phyloP scores from a whole-genome alignment of 2,329 filamentous ascomycete genomes.

The Fusarium cyanostomum region DNA sequence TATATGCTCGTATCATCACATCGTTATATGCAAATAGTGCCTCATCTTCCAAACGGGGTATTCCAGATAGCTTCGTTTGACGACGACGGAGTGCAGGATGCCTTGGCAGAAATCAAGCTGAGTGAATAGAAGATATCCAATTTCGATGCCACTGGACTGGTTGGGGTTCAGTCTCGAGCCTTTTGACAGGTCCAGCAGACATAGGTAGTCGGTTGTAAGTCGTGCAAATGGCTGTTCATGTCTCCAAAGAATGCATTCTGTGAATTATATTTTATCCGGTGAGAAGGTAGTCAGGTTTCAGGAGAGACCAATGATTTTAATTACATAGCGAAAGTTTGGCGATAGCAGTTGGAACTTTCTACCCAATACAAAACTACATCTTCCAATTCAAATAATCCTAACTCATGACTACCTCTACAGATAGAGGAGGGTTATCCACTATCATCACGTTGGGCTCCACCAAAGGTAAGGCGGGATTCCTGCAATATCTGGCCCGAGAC shows the following conservation, averaged over 20 bases:
- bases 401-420: not conserved
- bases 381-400: not conserved
- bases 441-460: not conserved
- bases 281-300: not conserved
- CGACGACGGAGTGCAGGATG: too few relatives aligned
- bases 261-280: not conserved
- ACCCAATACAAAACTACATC: not conserved
- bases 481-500: slow-evolving; percentile 1
- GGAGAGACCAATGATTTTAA: not conserved
- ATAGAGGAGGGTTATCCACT: not conserved
- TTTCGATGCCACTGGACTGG: too few relatives aligned
- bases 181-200: too few relatives aligned
- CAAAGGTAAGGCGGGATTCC: not conserved
- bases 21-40: not conserved
- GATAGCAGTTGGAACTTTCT: not conserved
- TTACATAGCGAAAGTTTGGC: not conserved
- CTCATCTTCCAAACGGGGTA: not conserved
- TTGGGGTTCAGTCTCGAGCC: too few relatives aligned
- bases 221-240: not conserved
- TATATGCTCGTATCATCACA: not conserved
- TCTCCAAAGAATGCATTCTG: not conserved
- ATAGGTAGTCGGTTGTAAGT: too few relatives aligned
- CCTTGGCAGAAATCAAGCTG: too few relatives aligned
- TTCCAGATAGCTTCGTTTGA: too few relatives aligned
- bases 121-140: too few relatives aligned